A percentile compares a stretch with the other conserved stretches of the same genome.
phyloP scores from a whole-genome alignment of 2,329 filamentous ascomycete species.

The Nigrospora sphaerica region DNA sequence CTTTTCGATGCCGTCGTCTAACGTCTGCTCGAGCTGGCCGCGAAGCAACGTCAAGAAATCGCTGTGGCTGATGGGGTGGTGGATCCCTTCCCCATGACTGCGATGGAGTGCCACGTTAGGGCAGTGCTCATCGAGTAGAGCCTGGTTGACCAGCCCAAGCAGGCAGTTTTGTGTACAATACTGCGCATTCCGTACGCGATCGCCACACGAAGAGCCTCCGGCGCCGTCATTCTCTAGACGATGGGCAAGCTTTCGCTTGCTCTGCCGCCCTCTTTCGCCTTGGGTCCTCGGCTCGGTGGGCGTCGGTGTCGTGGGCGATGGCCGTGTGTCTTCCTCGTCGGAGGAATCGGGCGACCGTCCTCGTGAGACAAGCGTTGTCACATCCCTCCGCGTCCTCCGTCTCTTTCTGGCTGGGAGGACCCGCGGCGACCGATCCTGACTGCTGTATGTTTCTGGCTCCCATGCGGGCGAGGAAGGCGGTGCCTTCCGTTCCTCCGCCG shows the following conservation, averaged over 20 bases:
- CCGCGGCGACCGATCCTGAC: constrained; percentile 11
- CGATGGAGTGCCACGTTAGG: constrained; percentile 29
- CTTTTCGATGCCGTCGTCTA: constrained; percentile 21
- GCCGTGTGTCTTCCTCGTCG: constrained; percentile 6
- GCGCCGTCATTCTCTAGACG: not conserved
- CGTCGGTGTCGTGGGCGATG: constrained; percentile 4
- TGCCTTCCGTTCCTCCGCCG: constrained; percentile 7
- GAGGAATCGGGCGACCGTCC: constrained; percentile 1
- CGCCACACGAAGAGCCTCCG: not conserved
- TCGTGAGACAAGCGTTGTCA: not conserved
- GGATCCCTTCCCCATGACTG: not conserved
- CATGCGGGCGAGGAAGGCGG: constrained; percentile 7
- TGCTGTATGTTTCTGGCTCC: constrained; percentile 10
- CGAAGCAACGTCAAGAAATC: constrained; percentile 21
- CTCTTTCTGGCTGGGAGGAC: not conserved
- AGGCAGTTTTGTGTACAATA: constrained; percentile 34
- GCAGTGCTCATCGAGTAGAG: constrained; percentile 23
- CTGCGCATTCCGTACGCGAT: constrained; percentile 2
- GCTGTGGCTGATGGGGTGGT: constrained; percentile 20
- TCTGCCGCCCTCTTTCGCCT: constrained; percentile 8
- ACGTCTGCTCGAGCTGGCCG: constrained; percentile 19
- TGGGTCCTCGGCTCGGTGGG: constrained; percentile 5
- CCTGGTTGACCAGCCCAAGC: constrained; percentile 22
- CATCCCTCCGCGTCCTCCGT: not conserved
- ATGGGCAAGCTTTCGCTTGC: constrained; percentile 9